These are phyloP conservation scores for Triticum aestivum DNA, from an alignment of 176 grass and related monocot genomes.

Conservation along the genomic window IWGSC_CS_RefSeq_v2.1 NC_057808.1:308304205-308304704, in stretches of 20 bases:
- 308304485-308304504: slow-evolving; percentile 99
- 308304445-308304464: slow-evolving; percentile 72
- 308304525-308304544: slow-evolving; percentile 99
- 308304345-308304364: slow-evolving; percentile 96
- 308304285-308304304: slow-evolving; percentile 93
- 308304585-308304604: slow-evolving; percentile 96
- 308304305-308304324: slow-evolving; percentile 99
- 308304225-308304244: neutral
- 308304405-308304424: neutral
- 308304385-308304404: slow-evolving; percentile 24
- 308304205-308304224: neutral
- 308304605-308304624: slow-evolving; percentile 96
- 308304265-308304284: slow-evolving; percentile 99
- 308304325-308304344: slow-evolving; percentile 92
- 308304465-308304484: slow-evolving; percentile 99
- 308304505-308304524: slow-evolving; percentile 96
- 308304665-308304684: slow-evolving; percentile 90
- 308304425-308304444: neutral
- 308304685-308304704: slow-evolving; percentile 99
- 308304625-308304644: slow-evolving; percentile 96
- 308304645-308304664: slow-evolving; percentile 96
- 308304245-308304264: slow-evolving; percentile 35
- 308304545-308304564: slow-evolving; percentile 96
- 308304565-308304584: slow-evolving; percentile 98
- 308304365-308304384: slow-evolving; percentile 84